phyloP scores from a whole-genome alignment of 768 basidiomycete species.

The Xerocomus brunneocitrinus region DNA sequence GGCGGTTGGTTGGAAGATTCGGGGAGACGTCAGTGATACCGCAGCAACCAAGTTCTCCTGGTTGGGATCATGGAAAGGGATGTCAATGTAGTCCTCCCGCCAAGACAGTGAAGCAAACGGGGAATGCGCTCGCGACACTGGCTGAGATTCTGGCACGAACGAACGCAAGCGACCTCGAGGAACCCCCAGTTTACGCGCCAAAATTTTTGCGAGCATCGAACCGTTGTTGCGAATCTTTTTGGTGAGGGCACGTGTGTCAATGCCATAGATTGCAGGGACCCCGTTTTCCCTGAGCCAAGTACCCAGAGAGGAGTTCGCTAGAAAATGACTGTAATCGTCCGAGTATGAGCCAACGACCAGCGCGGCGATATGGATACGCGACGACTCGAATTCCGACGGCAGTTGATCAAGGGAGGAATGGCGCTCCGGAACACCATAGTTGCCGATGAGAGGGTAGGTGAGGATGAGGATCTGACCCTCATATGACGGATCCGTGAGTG shows the following conservation, averaged over 20 bases:
- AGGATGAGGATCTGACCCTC: slow-evolving; percentile 96
- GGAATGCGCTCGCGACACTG: slow-evolving; percentile 46
- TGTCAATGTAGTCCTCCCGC: slow-evolving; percentile 78
- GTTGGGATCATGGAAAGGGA: slow-evolving; percentile 88
- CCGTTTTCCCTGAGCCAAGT: slow-evolving; percentile 94
- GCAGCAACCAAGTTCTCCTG: slow-evolving; percentile 83
- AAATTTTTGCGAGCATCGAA: slow-evolving; percentile 81
- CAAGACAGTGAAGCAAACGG: slow-evolving; percentile 56
- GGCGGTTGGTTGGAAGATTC: slow-evolving; percentile 59
- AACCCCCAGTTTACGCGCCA: slow-evolving; percentile 55
- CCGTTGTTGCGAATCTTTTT: slow-evolving; percentile 96
- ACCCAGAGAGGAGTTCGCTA: slow-evolving; percentile 82
- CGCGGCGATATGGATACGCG: slow-evolving; percentile 88
- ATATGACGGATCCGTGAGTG: slow-evolving; percentile 97
- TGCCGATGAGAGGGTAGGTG: slow-evolving; percentile 95
- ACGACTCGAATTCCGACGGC: slow-evolving; percentile 86
- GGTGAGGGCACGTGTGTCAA: slow-evolving; percentile 95
- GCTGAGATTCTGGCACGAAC: slow-evolving; percentile 34
- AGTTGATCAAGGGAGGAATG: slow-evolving; percentile 45
- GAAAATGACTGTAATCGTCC: slow-evolving; percentile 90
- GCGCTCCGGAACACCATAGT: slow-evolving; percentile 92
- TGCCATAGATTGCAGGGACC: slow-evolving; percentile 90
- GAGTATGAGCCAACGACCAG: slow-evolving; percentile 94
- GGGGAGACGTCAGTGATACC: slow-evolving; percentile 71
- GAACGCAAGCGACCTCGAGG: slow-evolving; percentile 36